Base-by-base conservation (phyloP, 306 rosid species). In the Quercus berberidifolia region DNA sequence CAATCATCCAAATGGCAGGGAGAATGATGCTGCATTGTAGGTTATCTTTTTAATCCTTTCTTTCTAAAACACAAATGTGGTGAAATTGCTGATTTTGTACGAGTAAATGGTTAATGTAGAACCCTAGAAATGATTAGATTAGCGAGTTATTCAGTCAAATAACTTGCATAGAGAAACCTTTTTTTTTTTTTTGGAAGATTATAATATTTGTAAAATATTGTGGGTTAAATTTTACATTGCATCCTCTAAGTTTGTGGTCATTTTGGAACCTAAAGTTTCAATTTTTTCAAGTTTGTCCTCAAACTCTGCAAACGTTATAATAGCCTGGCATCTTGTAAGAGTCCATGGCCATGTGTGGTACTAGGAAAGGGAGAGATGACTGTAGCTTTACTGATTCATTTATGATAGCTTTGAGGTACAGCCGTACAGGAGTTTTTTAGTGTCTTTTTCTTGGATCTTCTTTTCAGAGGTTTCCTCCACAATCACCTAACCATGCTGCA, bases 261-360 rank as follows among this genome's bases (percentile, higher is more conserved):
- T 49, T 49, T 49, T 49, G 17, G 54, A 10, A 13, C 54, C 17
- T 46, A 46, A 46, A 46, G 52, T 46, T 49, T 49, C 17, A 49
- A 49, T 49, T 49, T 41, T 41, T 41, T 41, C 12, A 41, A 8
- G 46, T 41, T 49, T 49, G 1, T 49, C 54, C 54, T 49, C 1
- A 49, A 49, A 49, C 54, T 49, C 3, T 12, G 54, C 17, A 49
- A 12, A 49, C 0, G 17, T 12, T 1, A 30, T 62, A 7, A 75
- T 86, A 87, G 65, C 91, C 92, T 12, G 65, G 81, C 81, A 94
- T 76, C 20, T 78, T 62, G 79, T 93, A 81, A 8, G 86, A 69
- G 26, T 88, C 88, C 91, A 84, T 81, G 73, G 97, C 98, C 98
- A 87, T 94, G 84, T 87, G 97, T 31, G 98, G 98, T 63, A 94